Base-by-base conservation (phyloP, 2,329 filamentous ascomycete species). In the Colletotrichum echinochloae region DNA sequence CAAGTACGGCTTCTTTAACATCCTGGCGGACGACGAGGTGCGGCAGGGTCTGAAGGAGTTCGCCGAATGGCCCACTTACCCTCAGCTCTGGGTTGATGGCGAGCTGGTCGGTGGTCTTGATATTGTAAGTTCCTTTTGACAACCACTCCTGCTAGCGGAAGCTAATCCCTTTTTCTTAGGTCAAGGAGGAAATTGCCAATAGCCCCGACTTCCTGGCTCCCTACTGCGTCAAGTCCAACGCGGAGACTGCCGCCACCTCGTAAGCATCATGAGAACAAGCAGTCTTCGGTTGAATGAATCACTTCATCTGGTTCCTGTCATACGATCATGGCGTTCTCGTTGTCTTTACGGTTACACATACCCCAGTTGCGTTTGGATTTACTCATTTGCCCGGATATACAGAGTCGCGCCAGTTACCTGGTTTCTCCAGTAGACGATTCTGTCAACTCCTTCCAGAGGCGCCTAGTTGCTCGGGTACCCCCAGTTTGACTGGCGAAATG, bases 1-100 rank as follows among this genome's bases (percentile, higher is more conserved):
- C 71, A 94, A 97, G 80, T 99, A 98, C 80, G 96, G 96, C 26
- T 99, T 99, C 86, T 99, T 99, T 86, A 98, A 99, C 80, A 99
- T 99, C 74, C 83, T 99, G 76, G 96, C 96, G 73, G 96, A 99
- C 79, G 95, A 99, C 77, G 95, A 98, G 81, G 96, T 99, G 57
- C 89, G 96, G 72, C 95, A 98, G 83, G 96, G 96, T 0, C 83
- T 99, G 78, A 99, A 99, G 87, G 94, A 96, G 83, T 98, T 91
- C 80, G 94, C 94, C n/a, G 96, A 98, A 73, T 99, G 96, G 96
- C 96, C 96, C 12, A 99, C 96, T 0, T 99, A 94, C 82, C 96
- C 96, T 26, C 96, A 99, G 82, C 84, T 99, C 73, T 99, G 95
- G 91, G 90, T 97, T 16, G 89, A 91, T 71, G 95, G 96, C 18